Evolutionary conservation across 2,329 filamentous ascomycete genomes (phyloP), one percentile per base, ranked within the genome.

Genomic region (Colletotrichum endophyticum): DNA sequence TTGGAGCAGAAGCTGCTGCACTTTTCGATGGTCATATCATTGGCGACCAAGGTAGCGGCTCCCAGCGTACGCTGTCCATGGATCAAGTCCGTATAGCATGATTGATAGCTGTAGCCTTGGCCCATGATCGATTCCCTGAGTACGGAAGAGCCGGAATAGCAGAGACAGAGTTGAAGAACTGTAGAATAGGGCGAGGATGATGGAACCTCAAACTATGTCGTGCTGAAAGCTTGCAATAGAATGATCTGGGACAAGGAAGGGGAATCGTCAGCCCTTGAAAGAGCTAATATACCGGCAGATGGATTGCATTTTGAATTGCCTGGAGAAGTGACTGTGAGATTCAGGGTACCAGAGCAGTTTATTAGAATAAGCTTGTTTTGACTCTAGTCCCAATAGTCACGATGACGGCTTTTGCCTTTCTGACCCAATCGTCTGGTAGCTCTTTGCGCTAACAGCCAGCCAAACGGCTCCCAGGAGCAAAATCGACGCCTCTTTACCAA

Each of bases 1-100:
- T 25, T 78, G 11, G 86, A 82, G 81, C 91, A 92, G 81, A 89
- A 87, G 8, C 83, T 81, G 67, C 89, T 84, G 79, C 90, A 91
- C 25, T 86, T 86, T 64, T 84, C 86, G 80, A 84, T 86, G 77
- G 83, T 86, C 80, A 88, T 84, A n/a, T 86, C 87, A 36, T 89
- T 79, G 72, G 87, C 82, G 30, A 86, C 84, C 57, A 86, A 85
- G 36, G 84, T 76, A 73, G 86, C 82, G 75, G 84, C 84, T 22
- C 80, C 80, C 15, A 90, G 83, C 11, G 84, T 84, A 32, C 88
- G 87, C 9, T 78, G 77, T 5, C 73, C 68, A 19, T 62, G 27
- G 8, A 32, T 8, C 16, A 62, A 30, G 59, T 62, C 59, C 25
- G 59, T 62, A n/a, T 62, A 62, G 19, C 59, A 62, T n/a, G 59